Conservation (phyloP, 441 rosid species). For the Adansonia grandidieri region DNA sequence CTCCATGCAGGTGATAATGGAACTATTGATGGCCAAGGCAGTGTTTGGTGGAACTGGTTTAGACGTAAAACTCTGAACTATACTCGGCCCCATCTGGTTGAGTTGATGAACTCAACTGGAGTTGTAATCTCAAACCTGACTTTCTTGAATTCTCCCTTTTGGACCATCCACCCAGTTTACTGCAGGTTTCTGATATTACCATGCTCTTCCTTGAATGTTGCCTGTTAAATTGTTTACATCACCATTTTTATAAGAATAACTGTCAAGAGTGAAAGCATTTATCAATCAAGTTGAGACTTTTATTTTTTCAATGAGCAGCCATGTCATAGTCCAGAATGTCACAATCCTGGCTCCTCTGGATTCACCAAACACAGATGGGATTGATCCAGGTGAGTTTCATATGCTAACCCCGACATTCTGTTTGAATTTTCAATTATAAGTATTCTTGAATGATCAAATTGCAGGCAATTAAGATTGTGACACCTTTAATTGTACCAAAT, state of each 20-base stretch:
- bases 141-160: constrained; percentile 90
- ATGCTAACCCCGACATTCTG: neutral
- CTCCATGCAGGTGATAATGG: constrained; percentile 80
- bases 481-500: neutral
- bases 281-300: constrained; percentile 49
- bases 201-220: constrained; percentile 30
- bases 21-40: constrained; percentile 94
- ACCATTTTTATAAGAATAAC: constrained; percentile 29
- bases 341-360: constrained; percentile 93
- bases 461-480: neutral
- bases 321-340: constrained; percentile 80
- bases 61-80: constrained; percentile 64
- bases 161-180: constrained; percentile 97
- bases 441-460: constrained; percentile 9
- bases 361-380: constrained; percentile 94
- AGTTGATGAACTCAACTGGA: constrained; percentile 88
- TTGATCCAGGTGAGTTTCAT: constrained; percentile 81
- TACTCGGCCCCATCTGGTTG: constrained; percentile 95
- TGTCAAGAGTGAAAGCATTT: constrained; percentile 45
- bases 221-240: constrained; percentile 25
- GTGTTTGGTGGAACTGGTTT: constrained; percentile 90
- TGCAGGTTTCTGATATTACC: constrained; percentile 68
- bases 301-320: constrained; percentile 69
- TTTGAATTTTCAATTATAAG: neutral
- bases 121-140: constrained; percentile 84